Evolutionary conservation across 371 early-diverging fungal species (phyloP), one percentile per base, ranked within the genome.

Genomic region (Circinella minor): DNA sequence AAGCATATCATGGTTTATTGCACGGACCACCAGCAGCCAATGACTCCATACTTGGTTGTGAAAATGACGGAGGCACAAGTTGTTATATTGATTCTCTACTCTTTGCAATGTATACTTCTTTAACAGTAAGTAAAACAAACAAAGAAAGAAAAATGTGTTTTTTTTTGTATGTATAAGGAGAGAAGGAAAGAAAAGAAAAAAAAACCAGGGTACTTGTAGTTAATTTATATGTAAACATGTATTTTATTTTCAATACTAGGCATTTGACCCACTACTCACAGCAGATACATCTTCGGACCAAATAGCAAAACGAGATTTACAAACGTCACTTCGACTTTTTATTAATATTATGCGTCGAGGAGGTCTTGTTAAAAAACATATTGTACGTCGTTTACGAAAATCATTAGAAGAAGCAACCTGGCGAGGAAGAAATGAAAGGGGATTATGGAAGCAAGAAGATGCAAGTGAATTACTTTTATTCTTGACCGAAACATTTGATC

Each of bases 71-170:
- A 34, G 77, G 79, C 57, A 89, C 89, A 27, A 82, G 83, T 36
- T 89, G 89, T 64, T 89, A 89, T 63, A 86, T 89, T 63, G 88
- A 88, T 79, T 75, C 79, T 36, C 39, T 75, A 5, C 66, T 89
- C 38, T 89, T 89, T 79, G 86, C 88, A 66, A 89, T 89, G 89
- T 89, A 85, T 71, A 82, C 82, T 3, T 71, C 77, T 1, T 69
- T 81, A 27, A 80, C 81, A 5, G 80, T 70, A 63, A 9, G 47
- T 36, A 60, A 27, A 27, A 27, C 27, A 27, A 27, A 27, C 27
- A 27, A 27, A 27, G 27, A 27, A 27, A 27, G 27, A 27, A 27
- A 27, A 27, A 27, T 27, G 0, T 27, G 27, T 27, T 27, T 27
- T 27, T 0, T 27, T 27, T 27, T 27, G 27, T 27, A 27, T 27